These are phyloP conservation scores for Mortierella sp. DNA, from an alignment of 371 early-diverging fungal genomes.

Conservation along the genomic window DNA sequence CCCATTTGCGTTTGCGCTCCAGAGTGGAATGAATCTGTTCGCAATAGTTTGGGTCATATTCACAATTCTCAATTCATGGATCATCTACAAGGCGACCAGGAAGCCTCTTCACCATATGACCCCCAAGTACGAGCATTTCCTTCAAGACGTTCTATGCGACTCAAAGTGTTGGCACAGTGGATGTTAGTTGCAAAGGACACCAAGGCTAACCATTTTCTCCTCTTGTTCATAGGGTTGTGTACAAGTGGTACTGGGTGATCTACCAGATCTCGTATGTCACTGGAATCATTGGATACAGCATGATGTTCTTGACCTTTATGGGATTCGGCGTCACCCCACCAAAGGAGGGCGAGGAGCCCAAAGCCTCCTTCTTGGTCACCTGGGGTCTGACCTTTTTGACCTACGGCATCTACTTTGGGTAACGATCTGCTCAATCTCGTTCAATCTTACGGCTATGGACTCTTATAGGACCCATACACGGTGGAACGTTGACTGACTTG, in stretches of 20 bases:
- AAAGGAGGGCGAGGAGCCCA: constrained; percentile 58
- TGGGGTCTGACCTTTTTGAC: constrained; percentile 65
- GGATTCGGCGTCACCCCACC: constrained; percentile 64
- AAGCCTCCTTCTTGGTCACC: constrained; percentile 52
- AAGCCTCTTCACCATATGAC: constrained; percentile 78
- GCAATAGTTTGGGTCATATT: constrained; percentile 29
- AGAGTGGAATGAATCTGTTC: constrained; percentile 37
- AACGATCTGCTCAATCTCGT: constrained; percentile 18
- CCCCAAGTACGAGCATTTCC: constrained; percentile 58
- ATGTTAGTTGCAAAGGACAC: background rate
- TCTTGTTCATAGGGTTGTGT: constrained; percentile 65
- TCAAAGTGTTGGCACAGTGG: background rate
- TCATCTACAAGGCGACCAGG: constrained; percentile 69
- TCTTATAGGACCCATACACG: background rate
- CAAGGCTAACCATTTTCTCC: background rate
- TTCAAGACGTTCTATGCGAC: background rate
- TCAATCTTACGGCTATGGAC: background rate
- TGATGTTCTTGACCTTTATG: constrained; percentile 72
- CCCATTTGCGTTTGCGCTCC: constrained; percentile 41
- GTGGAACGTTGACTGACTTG: background rate
- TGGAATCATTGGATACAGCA: constrained; percentile 71
- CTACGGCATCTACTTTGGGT: constrained; percentile 84
- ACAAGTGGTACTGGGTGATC: constrained; percentile 77
- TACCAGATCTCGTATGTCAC: constrained; percentile 75
- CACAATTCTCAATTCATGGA: constrained; percentile 52